Evolutionary conservation across 768 basidiomycete species (phyloP).

Genomic region (Lactifluus echinatus): DNA sequence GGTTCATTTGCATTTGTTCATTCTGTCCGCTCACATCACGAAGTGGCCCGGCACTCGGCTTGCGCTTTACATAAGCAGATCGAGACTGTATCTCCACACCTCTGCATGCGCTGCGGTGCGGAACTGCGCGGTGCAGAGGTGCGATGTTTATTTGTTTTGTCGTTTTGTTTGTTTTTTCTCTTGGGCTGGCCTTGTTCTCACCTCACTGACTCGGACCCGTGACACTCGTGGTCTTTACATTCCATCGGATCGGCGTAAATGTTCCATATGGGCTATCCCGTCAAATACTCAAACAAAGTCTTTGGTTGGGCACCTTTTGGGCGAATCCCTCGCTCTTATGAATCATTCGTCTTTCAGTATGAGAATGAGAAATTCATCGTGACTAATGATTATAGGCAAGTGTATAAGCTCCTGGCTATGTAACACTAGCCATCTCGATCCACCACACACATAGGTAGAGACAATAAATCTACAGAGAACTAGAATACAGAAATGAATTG

Average conservation of each 20-base stretch:
- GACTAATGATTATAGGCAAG: neutral
- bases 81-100: neutral
- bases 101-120: neutral
- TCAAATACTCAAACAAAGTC: too few relatives aligned
- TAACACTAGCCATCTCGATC: neutral
- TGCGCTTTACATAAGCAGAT: neutral
- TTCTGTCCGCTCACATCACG: neutral
- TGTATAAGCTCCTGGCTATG: neutral
- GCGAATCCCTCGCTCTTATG: neutral
- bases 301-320: neutral
- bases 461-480: conserved; percentile 12
- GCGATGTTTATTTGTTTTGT: neutral
- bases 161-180: too few relatives aligned
- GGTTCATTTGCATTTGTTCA: too few relatives aligned
- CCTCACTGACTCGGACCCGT: too few relatives aligned
- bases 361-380: neutral
- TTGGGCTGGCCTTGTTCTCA: neutral
- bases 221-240: neutral
- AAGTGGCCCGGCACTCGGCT: too few relatives aligned
- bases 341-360: neutral
- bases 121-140: neutral
- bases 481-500: conserved; percentile 5
- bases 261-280: too few relatives aligned
- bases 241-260: neutral
- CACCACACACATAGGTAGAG: neutral